Evolutionary conservation across 2,329 filamentous ascomycete genomes (phyloP).

Genomic region (Pseudogymnoascus sp.): DNA sequence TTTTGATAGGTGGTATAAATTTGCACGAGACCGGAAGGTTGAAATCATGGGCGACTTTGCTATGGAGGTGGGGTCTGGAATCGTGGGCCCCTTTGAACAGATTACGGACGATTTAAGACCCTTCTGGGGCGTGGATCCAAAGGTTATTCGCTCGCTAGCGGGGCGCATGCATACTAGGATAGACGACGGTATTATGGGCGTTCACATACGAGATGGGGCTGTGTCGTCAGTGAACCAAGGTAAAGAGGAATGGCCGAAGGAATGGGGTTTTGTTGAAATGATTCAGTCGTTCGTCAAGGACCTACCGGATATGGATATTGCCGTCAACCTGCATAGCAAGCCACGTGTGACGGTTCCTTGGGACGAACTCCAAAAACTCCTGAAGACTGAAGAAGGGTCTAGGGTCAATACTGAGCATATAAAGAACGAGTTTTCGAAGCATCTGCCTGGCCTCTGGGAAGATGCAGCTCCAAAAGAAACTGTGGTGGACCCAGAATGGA

Average conservation of each 20-base stretch:
- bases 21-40: conserved; percentile 45
- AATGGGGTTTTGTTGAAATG: conserved; percentile 30
- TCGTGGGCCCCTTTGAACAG: conserved; percentile 36
- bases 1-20: conserved; percentile 55
- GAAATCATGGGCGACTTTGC: conserved; percentile 53
- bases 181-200: conserved; percentile 20
- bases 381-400: conserved; percentile 39
- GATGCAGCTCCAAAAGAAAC: conserved; percentile 15
- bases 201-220: conserved; percentile 28
- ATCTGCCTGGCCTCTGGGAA: conserved; percentile 30
- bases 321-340: conserved; percentile 60
- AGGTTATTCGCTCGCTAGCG: conserved; percentile 36
- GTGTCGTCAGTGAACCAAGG: conserved; percentile 28
- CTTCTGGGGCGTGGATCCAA: conserved; percentile 45
- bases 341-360: conserved; percentile 55
- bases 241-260: conserved; percentile 30
- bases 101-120: conserved; percentile 57
- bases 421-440: conserved; percentile 32
- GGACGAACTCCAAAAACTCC: conserved; percentile 46
- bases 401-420: neutral
- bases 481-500: conserved; percentile 22
- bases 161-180: conserved; percentile 30
- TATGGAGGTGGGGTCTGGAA: neutral
- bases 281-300: conserved; percentile 39
- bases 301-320: conserved; percentile 60